A percentile compares a stretch with the other conserved stretches of the same genome.
Conservation (phyloP, 306 rosid genomes). For the Cyclanthera cordifolia region DNA sequence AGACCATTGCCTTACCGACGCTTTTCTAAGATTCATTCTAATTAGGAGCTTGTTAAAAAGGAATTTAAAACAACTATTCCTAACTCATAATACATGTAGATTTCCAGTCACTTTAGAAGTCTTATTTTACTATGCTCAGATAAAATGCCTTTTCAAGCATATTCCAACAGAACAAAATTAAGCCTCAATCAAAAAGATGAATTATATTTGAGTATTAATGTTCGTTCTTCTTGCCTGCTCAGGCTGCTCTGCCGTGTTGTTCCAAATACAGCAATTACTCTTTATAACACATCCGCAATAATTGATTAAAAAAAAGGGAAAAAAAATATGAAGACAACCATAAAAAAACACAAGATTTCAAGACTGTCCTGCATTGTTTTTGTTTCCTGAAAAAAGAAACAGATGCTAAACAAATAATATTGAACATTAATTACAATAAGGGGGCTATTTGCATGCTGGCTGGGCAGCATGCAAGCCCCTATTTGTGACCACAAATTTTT, state of each 20-base stretch:
- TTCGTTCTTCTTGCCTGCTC: background rate
- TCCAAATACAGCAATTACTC: background rate
- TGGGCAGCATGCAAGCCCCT: too few relatives aligned
- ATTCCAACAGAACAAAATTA: background rate
- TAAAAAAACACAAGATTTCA: background rate
- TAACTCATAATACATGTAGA: background rate
- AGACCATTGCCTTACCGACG: too few relatives aligned
- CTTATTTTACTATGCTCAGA: background rate
- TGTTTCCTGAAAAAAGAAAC: background rate
- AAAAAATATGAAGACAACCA: background rate
- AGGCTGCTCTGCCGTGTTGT: background rate
- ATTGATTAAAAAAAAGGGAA: background rate
- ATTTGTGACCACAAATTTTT: too few relatives aligned
- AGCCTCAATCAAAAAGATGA: background rate
- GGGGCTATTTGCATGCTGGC: too few relatives aligned
- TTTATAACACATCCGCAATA: background rate
- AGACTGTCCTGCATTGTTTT: background rate
- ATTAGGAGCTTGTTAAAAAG: background rate
- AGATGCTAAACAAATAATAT: background rate
- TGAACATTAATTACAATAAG: background rate
- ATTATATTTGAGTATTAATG: background rate
- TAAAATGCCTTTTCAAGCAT: background rate
- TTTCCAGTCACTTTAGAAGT: background rate
- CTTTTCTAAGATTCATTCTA: background rate
- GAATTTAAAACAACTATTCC: background rate